Percentiles rank a stretch among this genome's conserved stretches.
Conservation (phyloP, 768 basidiomycete genomes). For the Lactarius deliciosus region DNA sequence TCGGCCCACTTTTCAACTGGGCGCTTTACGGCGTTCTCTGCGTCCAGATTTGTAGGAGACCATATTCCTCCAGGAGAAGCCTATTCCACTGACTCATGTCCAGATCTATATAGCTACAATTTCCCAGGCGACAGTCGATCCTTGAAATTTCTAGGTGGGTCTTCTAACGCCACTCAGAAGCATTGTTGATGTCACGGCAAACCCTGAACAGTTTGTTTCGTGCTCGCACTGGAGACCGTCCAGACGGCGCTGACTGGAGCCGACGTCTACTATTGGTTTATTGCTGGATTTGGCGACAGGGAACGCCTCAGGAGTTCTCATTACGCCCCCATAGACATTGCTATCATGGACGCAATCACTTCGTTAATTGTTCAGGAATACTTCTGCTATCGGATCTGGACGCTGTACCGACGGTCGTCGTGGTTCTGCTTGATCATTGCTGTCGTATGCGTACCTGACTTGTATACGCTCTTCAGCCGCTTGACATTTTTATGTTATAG, state of each 20-base stretch:
- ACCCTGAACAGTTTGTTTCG: slow-evolving; percentile 17
- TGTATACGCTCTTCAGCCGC: neutral
- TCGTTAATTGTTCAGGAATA: slow-evolving; percentile 35
- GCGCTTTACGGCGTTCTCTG: neutral
- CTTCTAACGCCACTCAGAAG: neutral
- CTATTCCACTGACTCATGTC: neutral
- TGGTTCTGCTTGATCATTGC: slow-evolving; percentile 2
- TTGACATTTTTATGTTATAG: neutral
- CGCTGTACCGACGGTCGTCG: slow-evolving; percentile 19
- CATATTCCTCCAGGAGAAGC: too few relatives aligned
- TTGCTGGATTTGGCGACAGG: slow-evolving; percentile 35
- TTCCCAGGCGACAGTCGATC: neutral
- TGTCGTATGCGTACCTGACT: neutral
- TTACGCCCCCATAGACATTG: slow-evolving; percentile 19
- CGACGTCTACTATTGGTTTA: slow-evolving; percentile 35
- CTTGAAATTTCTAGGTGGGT: slow-evolving; percentile 3
- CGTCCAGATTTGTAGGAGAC: slow-evolving; percentile 29
- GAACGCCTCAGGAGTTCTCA: slow-evolving; percentile 27
- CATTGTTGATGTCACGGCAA: slow-evolving; percentile 29
- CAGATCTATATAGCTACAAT: neutral
- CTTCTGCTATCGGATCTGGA: slow-evolving; percentile 24
- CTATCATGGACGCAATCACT: slow-evolving; percentile 33
- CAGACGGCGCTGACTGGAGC: slow-evolving; percentile 14
- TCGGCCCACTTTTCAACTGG: neutral
- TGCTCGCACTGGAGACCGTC: neutral